Evolutionary conservation across 1,284 basidiomycete species (phyloP).

Genomic region (Apiotrichum mycotoxinovorans): DNA sequence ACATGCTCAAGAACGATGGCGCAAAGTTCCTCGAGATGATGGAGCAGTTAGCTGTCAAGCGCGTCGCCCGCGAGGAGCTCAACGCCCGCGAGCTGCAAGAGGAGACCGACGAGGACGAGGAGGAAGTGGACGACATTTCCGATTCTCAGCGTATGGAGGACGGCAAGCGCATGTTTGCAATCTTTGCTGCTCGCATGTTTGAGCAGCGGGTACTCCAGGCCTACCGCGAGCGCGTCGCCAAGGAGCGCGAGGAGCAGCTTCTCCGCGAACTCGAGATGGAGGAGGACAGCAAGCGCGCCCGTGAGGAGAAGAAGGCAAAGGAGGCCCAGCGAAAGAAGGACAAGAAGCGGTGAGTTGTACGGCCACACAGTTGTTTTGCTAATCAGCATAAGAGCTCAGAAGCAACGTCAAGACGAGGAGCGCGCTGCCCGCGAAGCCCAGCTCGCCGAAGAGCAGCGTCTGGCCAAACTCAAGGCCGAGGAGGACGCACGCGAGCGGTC

Average conservation of each 20-base stretch:
- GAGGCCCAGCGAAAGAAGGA: slow-evolving; percentile 97
- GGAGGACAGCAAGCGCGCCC: slow-evolving; percentile 70
- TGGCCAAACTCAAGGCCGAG: slow-evolving; percentile 62
- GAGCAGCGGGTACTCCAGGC: slow-evolving; percentile 94
- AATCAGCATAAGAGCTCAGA: slow-evolving; percentile 71
- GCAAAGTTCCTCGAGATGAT: slow-evolving; percentile 99
- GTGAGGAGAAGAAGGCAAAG: slow-evolving; percentile 88
- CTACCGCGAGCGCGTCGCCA: slow-evolving; percentile 86
- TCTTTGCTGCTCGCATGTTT: slow-evolving; percentile 99
- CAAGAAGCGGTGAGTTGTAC: slow-evolving; percentile 45
- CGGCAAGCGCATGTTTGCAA: slow-evolving; percentile 98
- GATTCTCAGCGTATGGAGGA: slow-evolving; percentile 90
- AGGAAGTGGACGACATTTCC: slow-evolving; percentile 44
- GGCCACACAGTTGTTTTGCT: neutral
- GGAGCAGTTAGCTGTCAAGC: slow-evolving; percentile 94
- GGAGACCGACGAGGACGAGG: slow-evolving; percentile 58
- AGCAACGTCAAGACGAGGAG: slow-evolving; percentile 87
- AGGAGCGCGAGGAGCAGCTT: slow-evolving; percentile 80
- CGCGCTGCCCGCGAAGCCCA: slow-evolving; percentile 72
- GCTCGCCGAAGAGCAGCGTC: slow-evolving; percentile 73
- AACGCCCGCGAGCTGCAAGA: slow-evolving; percentile 59
- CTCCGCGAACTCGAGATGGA: slow-evolving; percentile 87
- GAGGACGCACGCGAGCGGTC: slow-evolving; percentile 63
- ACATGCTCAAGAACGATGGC: slow-evolving; percentile 95
- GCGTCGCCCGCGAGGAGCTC: slow-evolving; percentile 89